Evolutionary conservation across 2,329 filamentous ascomycete species (phyloP).

Genomic region (Pleurostoma richardsiae): DNA sequence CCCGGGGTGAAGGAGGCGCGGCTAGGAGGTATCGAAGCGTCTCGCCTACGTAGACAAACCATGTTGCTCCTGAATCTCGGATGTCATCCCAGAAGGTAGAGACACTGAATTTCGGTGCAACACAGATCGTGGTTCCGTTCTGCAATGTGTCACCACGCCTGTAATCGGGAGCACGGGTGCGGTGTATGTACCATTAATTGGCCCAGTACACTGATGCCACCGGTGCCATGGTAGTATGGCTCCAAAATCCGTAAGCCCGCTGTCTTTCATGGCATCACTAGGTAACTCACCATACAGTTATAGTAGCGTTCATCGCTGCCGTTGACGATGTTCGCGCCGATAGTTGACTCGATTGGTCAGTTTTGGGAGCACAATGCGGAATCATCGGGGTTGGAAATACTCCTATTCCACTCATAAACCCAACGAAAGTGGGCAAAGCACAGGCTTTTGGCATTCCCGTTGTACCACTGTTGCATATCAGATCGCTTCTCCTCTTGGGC

Average conservation of each 20-base stretch:
- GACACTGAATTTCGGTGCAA: conserved; percentile 64
- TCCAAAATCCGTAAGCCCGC: too few relatives aligned
- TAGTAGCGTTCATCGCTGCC: conserved; percentile 58
- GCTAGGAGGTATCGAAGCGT: conserved; percentile 70
- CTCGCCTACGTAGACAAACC: conserved; percentile 75
- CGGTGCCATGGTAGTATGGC: conserved; percentile 71
- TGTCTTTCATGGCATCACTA: too few relatives aligned
- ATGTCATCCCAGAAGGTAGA: conserved; percentile 69
- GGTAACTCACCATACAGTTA: conserved; percentile 53
- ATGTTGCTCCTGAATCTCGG: conserved; percentile 60
- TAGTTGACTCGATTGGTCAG: not conserved
- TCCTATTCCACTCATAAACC: conserved; percentile 21
- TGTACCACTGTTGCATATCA: conserved; percentile 49
- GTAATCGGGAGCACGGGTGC: conserved; percentile 18
- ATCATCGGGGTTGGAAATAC: not conserved
- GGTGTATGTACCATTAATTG: conserved; percentile 43
- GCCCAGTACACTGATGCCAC: conserved; percentile 52
- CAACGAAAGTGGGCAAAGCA: conserved; percentile 46
- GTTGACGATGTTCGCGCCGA: conserved; percentile 3
- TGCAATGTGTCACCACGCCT: conserved; percentile 10
- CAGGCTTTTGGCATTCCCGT: conserved; percentile 73
- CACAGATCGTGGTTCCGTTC: conserved; percentile 49
- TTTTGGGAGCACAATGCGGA: not conserved
- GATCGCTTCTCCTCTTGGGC: too few relatives aligned
- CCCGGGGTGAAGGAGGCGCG: conserved; percentile 56